A percentile compares a stretch with the other conserved stretches of the same genome.
Evolutionary conservation across 306 rosid genomes (phyloP).

Genomic region (Medicago arabica): DNA sequence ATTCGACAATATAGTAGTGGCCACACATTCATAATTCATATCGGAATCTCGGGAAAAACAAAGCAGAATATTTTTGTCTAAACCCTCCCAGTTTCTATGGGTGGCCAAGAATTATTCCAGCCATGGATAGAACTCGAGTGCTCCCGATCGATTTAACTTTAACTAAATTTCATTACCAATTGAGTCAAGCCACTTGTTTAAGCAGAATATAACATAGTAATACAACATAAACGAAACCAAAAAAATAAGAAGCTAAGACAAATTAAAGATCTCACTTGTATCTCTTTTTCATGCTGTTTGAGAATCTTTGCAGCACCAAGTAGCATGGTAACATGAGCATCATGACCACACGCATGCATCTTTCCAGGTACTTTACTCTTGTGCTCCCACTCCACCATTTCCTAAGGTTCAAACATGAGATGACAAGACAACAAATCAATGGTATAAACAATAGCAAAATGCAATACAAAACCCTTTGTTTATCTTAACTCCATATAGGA

Average conservation of each 20-base stretch:
- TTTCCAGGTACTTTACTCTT: conserved; percentile 83
- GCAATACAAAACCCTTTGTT: not conserved
- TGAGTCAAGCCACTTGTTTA: not conserved
- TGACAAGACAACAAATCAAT: not conserved
- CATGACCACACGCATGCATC: conserved; percentile 98
- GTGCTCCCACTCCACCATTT: conserved; percentile 95
- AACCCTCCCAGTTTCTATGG: not conserved
- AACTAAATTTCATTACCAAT: not conserved
- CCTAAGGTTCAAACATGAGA: conserved; percentile 47
- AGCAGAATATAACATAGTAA: not conserved
- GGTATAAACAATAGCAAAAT: not conserved
- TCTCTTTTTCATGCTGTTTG: conserved; percentile 71
- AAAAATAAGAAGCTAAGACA: conserved; percentile 13
- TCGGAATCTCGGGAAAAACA: not conserved
- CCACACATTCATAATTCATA: not conserved
- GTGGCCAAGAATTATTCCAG: not conserved
- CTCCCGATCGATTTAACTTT: not conserved
- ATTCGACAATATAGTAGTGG: not conserved
- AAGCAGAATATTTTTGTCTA: not conserved
- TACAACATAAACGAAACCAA: not conserved
- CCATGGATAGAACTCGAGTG: not conserved
- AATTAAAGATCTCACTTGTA: conserved; percentile 54
- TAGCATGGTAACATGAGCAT: conserved; percentile 90
- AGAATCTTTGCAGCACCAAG: conserved; percentile 95
- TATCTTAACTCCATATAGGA: too few relatives aligned